phyloP scores from a whole-genome alignment of 176 grass and related monocot genomes.

The barley (Hordeum vulgare) region MorexV3_pseudomolecules_assembly NC_058518.1:86754205-86754704 shows the following conservation, averaged over 20 bases:
- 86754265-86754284: not conserved
- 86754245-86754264: not conserved
- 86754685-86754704: too few relatives aligned
- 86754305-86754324: slow-evolving; percentile 41
- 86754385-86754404: slow-evolving; percentile 45
- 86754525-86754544: slow-evolving; percentile 47
- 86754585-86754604: slow-evolving; percentile 12
- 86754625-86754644: not conserved
- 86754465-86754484: not conserved
- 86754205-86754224: slow-evolving; percentile 62
- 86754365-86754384: slow-evolving; percentile 70
- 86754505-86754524: slow-evolving; percentile 47
- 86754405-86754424: slow-evolving; percentile 11
- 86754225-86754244: slow-evolving; percentile 6
- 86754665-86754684: too few relatives aligned
- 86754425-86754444: not conserved
- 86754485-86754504: slow-evolving; percentile 30
- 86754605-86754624: not conserved
- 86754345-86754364: slow-evolving; percentile 68
- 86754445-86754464: not conserved
- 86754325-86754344: slow-evolving; percentile 70
- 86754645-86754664: not conserved
- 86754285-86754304: not conserved
- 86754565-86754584: slow-evolving; percentile 55
- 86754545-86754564: slow-evolving; percentile 21